Conservation (phyloP, 129 eudicot genomes). For the Sambucus nigra region DNA sequence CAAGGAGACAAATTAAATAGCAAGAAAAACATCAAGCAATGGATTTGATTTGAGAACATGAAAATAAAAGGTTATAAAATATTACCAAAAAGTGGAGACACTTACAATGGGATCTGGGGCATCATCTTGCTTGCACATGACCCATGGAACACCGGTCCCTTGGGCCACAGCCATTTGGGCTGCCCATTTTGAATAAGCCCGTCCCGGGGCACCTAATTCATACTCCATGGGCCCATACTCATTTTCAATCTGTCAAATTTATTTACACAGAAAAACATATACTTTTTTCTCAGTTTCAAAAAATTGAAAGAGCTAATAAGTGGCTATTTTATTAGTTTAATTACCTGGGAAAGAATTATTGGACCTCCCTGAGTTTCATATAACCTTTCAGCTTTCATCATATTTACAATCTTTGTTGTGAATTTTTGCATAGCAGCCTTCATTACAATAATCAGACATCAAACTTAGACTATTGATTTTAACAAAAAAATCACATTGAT, state of each 20-base stretch:
- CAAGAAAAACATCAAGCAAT: constrained; percentile 21
- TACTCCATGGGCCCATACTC: constrained; percentile 97
- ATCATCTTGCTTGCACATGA: constrained; percentile 99
- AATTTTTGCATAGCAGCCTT: constrained; percentile 94
- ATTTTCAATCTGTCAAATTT: constrained; percentile 71
- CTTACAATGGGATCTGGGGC: constrained; percentile 99
- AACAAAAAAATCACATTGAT: neutral
- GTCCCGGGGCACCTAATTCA: constrained; percentile 75
- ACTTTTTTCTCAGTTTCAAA: neutral
- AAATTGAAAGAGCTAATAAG: neutral
- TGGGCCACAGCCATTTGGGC: constrained; percentile 92
- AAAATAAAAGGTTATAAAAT: constrained; percentile 8
- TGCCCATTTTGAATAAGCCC: constrained; percentile 84
- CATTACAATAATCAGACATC: neutral
- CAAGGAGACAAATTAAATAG: constrained; percentile 14
- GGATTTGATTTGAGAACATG: constrained; percentile 18
- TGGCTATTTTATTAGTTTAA: constrained; percentile 14
- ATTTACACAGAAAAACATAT: neutral
- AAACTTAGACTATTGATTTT: neutral
- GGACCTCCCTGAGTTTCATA: constrained; percentile 97
- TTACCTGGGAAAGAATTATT: constrained; percentile 93
- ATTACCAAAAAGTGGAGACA: constrained; percentile 5
- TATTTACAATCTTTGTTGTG: constrained; percentile 88
- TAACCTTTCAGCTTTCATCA: constrained; percentile 86
- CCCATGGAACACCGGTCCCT: constrained; percentile 96